Evolutionary conservation across 2,329 filamentous ascomycete genomes (phyloP).

Genomic region (Bipolaris zeicola): DNA sequence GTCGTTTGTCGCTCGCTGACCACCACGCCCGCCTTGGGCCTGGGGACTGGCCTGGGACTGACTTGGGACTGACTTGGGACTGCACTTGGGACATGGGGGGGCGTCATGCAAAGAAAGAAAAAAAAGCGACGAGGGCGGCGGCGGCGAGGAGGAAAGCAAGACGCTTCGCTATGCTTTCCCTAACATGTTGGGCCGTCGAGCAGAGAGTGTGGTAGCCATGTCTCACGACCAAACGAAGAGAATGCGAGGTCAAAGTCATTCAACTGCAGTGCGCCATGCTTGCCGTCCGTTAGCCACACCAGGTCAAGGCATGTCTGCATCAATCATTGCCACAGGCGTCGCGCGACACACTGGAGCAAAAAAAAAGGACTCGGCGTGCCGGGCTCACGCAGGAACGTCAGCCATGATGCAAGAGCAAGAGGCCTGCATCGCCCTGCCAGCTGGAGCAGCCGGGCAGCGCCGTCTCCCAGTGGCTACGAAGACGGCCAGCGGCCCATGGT

Average conservation of each 20-base stretch:
- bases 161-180: constrained; percentile 18
- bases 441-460: constrained; percentile 25
- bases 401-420: constrained; percentile 29
- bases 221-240: constrained; percentile 13
- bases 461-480: constrained; percentile 32
- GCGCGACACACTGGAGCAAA: constrained; percentile 24
- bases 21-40: background rate
- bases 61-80: too few relatives aligned
- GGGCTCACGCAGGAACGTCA: constrained; percentile 39
- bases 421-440: constrained; percentile 39
- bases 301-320: constrained; percentile 1
- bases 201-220: constrained; percentile 19
- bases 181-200: background rate
- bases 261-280: constrained; percentile 19
- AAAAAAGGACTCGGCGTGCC: constrained; percentile 23
- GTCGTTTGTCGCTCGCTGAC: background rate
- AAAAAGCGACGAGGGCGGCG: too few relatives aligned
- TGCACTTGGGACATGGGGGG: too few relatives aligned
- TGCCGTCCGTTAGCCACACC: constrained; percentile 8
- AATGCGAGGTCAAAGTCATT: constrained; percentile 10
- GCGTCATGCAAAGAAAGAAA: too few relatives aligned
- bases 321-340: constrained; percentile 20
- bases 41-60: too few relatives aligned
- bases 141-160: background rate
- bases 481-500: constrained; percentile 38